Percentiles rank a stretch among this genome's conserved stretches.
These are phyloP conservation scores for Parietaria judaica DNA, from an alignment of 306 rosid genomes.

Conservation along the genomic window DNA sequence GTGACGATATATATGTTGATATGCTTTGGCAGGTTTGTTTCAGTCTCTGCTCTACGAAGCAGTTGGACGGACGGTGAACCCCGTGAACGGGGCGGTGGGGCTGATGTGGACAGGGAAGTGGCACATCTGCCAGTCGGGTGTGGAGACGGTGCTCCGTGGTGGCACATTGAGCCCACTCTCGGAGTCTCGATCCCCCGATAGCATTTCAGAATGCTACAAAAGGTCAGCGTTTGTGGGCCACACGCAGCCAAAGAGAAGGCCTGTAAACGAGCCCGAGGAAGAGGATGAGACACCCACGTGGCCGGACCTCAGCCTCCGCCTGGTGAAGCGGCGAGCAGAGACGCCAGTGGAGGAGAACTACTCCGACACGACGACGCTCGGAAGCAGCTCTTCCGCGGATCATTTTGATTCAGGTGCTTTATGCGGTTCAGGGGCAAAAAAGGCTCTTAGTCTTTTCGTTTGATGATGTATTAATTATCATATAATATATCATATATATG, in stretches of 20 bases:
- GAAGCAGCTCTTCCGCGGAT: slow-evolving; percentile 16
- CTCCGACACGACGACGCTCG: slow-evolving; percentile 33
- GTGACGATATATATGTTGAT: background rate
- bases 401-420: background rate
- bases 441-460: slow-evolving; percentile 42
- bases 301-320: slow-evolving; percentile 24
- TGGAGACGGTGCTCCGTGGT: slow-evolving; percentile 48
- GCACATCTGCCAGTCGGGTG: slow-evolving; percentile 68
- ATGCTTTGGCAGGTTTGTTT: slow-evolving; percentile 49
- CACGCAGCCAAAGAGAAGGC: slow-evolving; percentile 3
- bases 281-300: background rate
- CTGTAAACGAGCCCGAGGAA: background rate
- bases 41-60: slow-evolving; percentile 76
- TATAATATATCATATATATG: no score
- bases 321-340: slow-evolving; percentile 14
- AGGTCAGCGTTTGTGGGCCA: background rate
- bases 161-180: slow-evolving; percentile 39
- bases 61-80: slow-evolving; percentile 72
- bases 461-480: background rate
- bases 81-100: slow-evolving; percentile 78
- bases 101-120: slow-evolving; percentile 66
- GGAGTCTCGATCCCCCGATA: slow-evolving; percentile 5
- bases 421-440: slow-evolving; percentile 14
- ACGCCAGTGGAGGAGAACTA: slow-evolving; percentile 16
- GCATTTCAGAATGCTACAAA: background rate